phyloP scores from a whole-genome alignment of 441 rosid genomes.

The Geranium incanum region DNA sequence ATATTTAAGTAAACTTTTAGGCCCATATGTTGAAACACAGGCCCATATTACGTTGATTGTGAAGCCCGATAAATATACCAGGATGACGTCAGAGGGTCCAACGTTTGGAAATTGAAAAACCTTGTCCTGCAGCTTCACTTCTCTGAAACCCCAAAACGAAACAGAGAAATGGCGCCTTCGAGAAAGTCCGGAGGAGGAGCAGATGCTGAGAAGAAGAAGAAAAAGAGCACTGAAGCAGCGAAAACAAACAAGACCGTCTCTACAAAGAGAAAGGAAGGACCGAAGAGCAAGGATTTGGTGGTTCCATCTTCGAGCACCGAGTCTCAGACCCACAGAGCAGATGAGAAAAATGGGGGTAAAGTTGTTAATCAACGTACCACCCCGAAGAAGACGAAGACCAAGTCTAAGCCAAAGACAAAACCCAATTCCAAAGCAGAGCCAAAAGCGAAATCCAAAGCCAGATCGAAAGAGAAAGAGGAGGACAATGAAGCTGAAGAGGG shows the following conservation, averaged over 20 bases:
- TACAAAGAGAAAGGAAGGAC: not conserved
- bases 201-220: conserved; percentile 13
- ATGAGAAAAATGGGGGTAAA: conserved; percentile 10
- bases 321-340: conserved; percentile 15
- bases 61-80: not conserved
- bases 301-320: conserved; percentile 32
- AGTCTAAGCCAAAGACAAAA: not conserved
- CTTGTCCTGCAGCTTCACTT: not conserved
- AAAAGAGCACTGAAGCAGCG: conserved; percentile 4
- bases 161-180: conserved; percentile 10
- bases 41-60: not conserved
- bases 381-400: not conserved
- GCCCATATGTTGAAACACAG: not conserved
- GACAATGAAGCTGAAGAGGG: conserved; percentile 23
- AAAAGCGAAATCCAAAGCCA: conserved; percentile 7
- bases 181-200: conserved; percentile 15
- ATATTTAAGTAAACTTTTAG: too few relatives aligned
- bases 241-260: not conserved
- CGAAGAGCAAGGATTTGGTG: conserved; percentile 19
- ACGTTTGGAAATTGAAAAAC: not conserved
- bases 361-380: conserved; percentile 8
- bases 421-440: not conserved
- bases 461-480: conserved; percentile 19
- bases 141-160: not conserved
- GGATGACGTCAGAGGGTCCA: not conserved